These are phyloP conservation scores for Cicer yamashitae DNA, from an alignment of 306 rosid genomes.

Conservation along the genomic window DNA sequence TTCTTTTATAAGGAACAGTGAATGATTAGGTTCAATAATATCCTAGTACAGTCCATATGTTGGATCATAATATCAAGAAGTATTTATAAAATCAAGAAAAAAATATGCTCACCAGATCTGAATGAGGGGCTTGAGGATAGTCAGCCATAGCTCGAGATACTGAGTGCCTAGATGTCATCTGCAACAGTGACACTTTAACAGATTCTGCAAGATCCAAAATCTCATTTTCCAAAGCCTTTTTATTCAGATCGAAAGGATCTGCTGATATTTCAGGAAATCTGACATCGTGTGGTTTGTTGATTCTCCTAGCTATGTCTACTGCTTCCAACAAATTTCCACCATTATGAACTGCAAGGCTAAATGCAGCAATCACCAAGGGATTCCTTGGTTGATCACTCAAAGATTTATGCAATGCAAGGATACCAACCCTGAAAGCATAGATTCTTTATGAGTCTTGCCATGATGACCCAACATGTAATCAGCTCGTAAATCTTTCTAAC, in stretches of 20 bases:
- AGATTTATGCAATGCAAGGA: constrained; percentile 82
- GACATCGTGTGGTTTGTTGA: constrained; percentile 55
- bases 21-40: constrained; percentile 9
- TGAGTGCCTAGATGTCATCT: constrained; percentile 70
- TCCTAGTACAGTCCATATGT: constrained; percentile 8
- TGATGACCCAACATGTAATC: constrained; percentile 40
- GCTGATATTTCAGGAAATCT: constrained; percentile 72
- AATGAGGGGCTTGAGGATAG: constrained; percentile 78
- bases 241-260: constrained; percentile 55
- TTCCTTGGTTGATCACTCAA: constrained; percentile 72
- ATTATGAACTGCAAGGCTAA: constrained; percentile 76
- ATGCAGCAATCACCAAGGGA: constrained; percentile 76
- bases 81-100: constrained; percentile 10
- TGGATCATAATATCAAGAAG: constrained; percentile 36
- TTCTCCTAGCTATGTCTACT: constrained; percentile 67
- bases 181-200: constrained; percentile 55
- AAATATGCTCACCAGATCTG: constrained; percentile 64
- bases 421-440: constrained; percentile 74
- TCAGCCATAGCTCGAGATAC: constrained; percentile 78
- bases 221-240: constrained; percentile 52
- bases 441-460: constrained; percentile 47
- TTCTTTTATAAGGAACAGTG: neutral
- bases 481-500: constrained; percentile 30
- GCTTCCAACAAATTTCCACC: constrained; percentile 85
- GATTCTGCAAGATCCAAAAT: constrained; percentile 64